Base-by-base conservation (phyloP, 768 basidiomycete genomes). In the Hericium coralloides region DNA sequence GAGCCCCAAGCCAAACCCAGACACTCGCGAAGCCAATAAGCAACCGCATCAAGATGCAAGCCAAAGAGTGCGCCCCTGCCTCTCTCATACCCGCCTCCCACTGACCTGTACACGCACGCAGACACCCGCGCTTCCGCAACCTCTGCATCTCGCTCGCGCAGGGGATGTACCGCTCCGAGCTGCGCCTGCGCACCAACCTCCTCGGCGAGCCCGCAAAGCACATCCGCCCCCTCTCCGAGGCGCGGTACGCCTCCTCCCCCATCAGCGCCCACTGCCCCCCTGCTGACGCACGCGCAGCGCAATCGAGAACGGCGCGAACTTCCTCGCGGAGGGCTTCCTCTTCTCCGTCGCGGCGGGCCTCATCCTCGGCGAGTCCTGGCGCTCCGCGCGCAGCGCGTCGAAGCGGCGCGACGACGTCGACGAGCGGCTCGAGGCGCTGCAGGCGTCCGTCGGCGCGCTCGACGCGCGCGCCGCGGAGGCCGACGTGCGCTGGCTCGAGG, bases 1-100 rank as follows among this genome's bases (percentile, higher is more conserved):
- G 31, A 15, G 53, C 31, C n/a, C 36, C 12, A 20, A 22, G 10
- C 48, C 55, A 60, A 59, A 53, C 59, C 38, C 49, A 91, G 89
- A 92, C 89, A n/a, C 68, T 90, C 66, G 89, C 89, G 53, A 92
- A 91, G 71, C 89, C 90, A 52, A 89, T 92, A 61, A 84, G 85
- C 53, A 70, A 76, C 31, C 76, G 77, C 52, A 71, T 92, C 49
- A 90, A 84, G 70, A 74, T 74, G 50, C 88, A 89, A 67, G 89
- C 85, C 0, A 81, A 77, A 63, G 79, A 89, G 88, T 90, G 62
- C 61, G 83, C 73, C 37, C 12, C 10, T 18, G 15, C 41, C 47
- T 53, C 20, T 2, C 22, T 49, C 23, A 45, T 12, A 38, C 26
- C n/a, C 18, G n/a, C 47, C 18, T 6, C 12, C 52, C 38, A 22